Evolutionary conservation across 257 asterid genomes (phyloP).

Genomic region (Solanum etuberosum): DNA sequence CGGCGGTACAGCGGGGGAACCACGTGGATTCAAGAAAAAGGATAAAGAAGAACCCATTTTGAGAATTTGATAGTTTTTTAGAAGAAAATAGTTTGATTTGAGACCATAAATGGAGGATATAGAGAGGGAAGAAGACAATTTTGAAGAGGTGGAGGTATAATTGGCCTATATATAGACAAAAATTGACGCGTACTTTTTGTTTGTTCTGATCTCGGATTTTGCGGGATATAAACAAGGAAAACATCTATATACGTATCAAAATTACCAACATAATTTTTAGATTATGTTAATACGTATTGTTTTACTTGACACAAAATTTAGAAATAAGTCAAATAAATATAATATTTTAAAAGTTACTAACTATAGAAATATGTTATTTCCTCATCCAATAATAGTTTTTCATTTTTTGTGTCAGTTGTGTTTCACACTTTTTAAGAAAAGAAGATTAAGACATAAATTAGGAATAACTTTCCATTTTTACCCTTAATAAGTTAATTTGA

Average conservation of each 20-base stretch:
- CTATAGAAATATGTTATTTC: no score
- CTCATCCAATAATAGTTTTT: no score
- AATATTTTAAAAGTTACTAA: background rate
- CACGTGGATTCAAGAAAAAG: background rate
- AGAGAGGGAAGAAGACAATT: background rate
- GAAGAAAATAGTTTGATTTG: background rate
- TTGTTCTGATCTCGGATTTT: background rate
- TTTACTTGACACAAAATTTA: no score
- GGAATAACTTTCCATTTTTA: no score
- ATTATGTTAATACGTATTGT: background rate
- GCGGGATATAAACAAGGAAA: background rate
- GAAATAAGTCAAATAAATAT: no score
- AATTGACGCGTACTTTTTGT: background rate
- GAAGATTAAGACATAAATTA: no score
- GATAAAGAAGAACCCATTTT: constrained; percentile 54
- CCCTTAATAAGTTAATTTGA: no score
- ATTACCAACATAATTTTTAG: background rate
- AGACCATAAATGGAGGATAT: background rate
- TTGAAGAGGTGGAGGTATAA: background rate
- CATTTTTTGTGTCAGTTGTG: no score
- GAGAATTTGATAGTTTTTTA: background rate
- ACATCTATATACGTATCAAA: background rate
- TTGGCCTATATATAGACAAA: background rate
- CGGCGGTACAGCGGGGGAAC: background rate
- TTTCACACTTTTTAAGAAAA: no score